phyloP scores from a whole-genome alignment of 139 green algal species.

The Bryopsis sp. region DNA sequence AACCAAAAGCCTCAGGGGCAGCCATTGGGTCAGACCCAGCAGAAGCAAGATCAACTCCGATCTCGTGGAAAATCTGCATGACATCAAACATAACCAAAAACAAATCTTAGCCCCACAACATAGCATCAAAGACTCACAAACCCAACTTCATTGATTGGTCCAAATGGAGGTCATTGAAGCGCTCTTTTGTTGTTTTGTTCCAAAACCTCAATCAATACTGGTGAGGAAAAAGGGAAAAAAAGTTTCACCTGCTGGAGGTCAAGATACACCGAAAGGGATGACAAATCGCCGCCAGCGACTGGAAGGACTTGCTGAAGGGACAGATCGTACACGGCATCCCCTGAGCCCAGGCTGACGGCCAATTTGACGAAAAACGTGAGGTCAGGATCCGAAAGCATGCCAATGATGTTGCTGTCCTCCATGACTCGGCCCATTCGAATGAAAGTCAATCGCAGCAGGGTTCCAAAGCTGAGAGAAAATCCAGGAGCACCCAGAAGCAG shows the following conservation, averaged over 20 bases:
- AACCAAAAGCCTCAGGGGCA: neutral
- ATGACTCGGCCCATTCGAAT: constrained; percentile 4
- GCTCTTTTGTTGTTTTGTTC: no score
- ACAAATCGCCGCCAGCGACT: neutral
- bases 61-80: constrained; percentile 1
- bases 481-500: constrained; percentile 4
- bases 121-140: no score
- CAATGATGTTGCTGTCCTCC: constrained; percentile 8
- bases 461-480: constrained; percentile 6
- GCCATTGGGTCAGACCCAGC: constrained; percentile 9
- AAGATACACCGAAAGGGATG: neutral
- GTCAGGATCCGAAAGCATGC: neutral
- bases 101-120: no score
- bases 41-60: constrained; percentile 14
- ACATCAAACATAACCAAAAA: no score
- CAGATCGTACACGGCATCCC: neutral
- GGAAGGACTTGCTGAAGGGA: neutral
- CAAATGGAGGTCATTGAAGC: no score
- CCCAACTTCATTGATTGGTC: no score
- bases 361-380: constrained; percentile 14
- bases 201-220: no score
- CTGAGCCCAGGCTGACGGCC: neutral
- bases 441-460: constrained; percentile 10
- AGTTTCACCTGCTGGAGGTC: no score
- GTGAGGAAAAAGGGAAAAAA: no score